phyloP scores from a whole-genome alignment of 352 stramenopile species.

The Globisporangium mamillatum region DNA sequence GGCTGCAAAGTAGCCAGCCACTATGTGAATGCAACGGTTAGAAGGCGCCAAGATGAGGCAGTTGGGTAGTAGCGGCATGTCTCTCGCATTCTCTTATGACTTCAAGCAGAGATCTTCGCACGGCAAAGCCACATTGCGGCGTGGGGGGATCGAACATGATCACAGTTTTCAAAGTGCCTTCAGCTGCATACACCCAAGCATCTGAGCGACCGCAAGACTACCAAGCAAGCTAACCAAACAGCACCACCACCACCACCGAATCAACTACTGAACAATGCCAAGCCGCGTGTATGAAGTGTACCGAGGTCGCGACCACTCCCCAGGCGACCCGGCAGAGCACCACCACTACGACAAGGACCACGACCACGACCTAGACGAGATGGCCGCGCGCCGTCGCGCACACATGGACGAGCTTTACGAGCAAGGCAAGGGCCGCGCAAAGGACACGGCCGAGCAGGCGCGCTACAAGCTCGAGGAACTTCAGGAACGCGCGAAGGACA shows the following conservation, averaged over 20 bases:
- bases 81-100: neutral
- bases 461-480: slow-evolving; percentile 35
- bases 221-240: slow-evolving; percentile 5
- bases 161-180: slow-evolving; percentile 12
- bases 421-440: slow-evolving; percentile 3
- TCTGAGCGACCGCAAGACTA: neutral
- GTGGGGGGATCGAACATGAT: neutral
- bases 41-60: neutral
- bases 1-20: neutral
- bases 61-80: neutral
- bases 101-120: neutral
- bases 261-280: slow-evolving; percentile 8
- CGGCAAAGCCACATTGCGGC: too few species aligned
- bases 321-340: neutral
- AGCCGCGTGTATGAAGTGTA: slow-evolving; percentile 20
- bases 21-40: neutral
- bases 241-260: neutral
- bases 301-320: slow-evolving; percentile 2
- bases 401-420: slow-evolving; percentile 13
- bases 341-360: neutral
- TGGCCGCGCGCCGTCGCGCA: slow-evolving; percentile 5
- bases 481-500: slow-evolving; percentile 13
- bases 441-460: slow-evolving; percentile 5
- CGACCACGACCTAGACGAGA: slow-evolving; percentile 16
- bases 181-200: neutral